These are phyloP conservation scores for Encephalitozoon romaleae DNA, from an alignment of 371 early-diverging fungal genomes.

Conservation along the genomic window DNA sequence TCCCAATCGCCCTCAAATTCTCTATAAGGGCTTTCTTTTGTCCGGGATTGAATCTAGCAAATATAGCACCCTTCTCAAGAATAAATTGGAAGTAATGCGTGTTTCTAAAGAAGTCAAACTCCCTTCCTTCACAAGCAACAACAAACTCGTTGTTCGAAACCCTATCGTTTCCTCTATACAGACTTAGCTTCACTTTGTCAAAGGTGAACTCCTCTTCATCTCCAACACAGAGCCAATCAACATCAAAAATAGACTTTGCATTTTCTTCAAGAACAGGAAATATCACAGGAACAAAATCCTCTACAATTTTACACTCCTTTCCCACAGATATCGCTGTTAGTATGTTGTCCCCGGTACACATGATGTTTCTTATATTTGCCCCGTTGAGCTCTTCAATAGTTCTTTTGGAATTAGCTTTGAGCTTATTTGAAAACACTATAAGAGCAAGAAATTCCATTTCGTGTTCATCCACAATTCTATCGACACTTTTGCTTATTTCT, in stretches of 20 bases:
- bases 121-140: constrained; percentile 56
- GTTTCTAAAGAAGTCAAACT: constrained; percentile 55
- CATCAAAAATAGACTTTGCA: constrained; percentile 32
- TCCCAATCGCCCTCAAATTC: constrained; percentile 33
- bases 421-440: constrained; percentile 92
- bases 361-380: constrained; percentile 81
- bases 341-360: constrained; percentile 97
- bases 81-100: constrained; percentile 30
- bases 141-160: constrained; percentile 52
- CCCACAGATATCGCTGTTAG: constrained; percentile 91
- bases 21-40: constrained; percentile 67
- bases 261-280: constrained; percentile 52
- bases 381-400: constrained; percentile 72
- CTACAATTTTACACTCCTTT: constrained; percentile 73
- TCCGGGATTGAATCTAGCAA: constrained; percentile 95
- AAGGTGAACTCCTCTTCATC: constrained; percentile 53
- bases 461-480: constrained; percentile 62
- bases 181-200: constrained; percentile 54
- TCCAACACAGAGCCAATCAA: constrained; percentile 54
- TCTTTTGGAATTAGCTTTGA: constrained; percentile 73
- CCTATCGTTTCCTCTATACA: constrained; percentile 53
- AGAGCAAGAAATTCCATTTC: constrained; percentile 80
- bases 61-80: constrained; percentile 63
- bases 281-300: constrained; percentile 48
- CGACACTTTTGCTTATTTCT: not conserved